Conservation (phyloP, 495 filamentous ascomycete genomes). For the Pseudotulostoma volvatum region DNA sequence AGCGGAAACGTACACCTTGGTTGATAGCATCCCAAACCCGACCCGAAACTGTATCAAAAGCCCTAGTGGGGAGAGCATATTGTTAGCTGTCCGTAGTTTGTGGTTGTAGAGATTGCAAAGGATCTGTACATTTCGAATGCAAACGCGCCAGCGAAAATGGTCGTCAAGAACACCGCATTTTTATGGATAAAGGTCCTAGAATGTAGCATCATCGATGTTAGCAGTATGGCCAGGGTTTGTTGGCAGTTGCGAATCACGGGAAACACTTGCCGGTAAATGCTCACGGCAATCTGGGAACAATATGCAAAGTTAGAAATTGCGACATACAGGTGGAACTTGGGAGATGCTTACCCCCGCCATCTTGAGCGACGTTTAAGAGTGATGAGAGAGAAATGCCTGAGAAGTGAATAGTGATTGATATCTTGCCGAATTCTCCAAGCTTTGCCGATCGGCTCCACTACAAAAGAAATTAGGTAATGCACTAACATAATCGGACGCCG, state of each 20-base stretch:
- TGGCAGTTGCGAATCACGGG: slow-evolving; percentile 1
- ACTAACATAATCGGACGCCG: no score
- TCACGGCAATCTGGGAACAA: slow-evolving; percentile 33
- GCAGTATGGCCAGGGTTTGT: slow-evolving; percentile 2
- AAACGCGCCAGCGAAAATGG: slow-evolving; percentile 76
- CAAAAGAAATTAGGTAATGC: no score
- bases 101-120: slow-evolving; percentile 1
- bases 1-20: slow-evolving; percentile 54
- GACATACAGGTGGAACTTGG: slow-evolving; percentile 10
- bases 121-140: slow-evolving; percentile 74
- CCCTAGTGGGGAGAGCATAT: slow-evolving; percentile 31
- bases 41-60: slow-evolving; percentile 60
- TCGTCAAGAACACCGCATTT: slow-evolving; percentile 72
- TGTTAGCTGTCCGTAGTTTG: slow-evolving; percentile 6
- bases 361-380: slow-evolving; percentile 1
- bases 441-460: no score
- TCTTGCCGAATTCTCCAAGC: no score
- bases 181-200: slow-evolving; percentile 65
- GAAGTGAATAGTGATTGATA: no score
- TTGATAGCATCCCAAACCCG: slow-evolving; percentile 81
- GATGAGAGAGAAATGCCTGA: slow-evolving; percentile 11
- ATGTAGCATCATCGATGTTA: not conserved
- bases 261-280: slow-evolving; percentile 69
- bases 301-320: slow-evolving; percentile 22
- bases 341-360: slow-evolving; percentile 37